phyloP scores from a whole-genome alignment of 2,329 filamentous ascomycete genomes.

The Pseudonectria foliicola region DNA sequence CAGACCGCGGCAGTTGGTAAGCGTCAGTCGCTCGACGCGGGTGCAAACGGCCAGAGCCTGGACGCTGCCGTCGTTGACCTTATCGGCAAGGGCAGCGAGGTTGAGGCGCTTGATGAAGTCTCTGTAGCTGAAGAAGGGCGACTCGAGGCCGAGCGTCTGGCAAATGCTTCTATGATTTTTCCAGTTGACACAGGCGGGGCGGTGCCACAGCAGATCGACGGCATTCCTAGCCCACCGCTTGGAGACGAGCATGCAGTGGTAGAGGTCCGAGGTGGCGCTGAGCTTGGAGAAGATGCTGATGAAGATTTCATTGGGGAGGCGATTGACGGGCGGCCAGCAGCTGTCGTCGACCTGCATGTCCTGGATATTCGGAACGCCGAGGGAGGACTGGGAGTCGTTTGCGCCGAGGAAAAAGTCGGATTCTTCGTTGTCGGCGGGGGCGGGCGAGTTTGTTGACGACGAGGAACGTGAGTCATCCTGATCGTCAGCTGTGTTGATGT shows the following conservation, averaged over 20 bases:
- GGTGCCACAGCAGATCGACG: slow-evolving; percentile 90
- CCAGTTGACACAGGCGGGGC: slow-evolving; percentile 86
- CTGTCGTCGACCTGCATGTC: slow-evolving; percentile 65
- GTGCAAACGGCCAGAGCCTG: slow-evolving; percentile 77
- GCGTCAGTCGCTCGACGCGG: slow-evolving; percentile 81
- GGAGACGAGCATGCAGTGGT: slow-evolving; percentile 88
- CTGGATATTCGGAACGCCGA: slow-evolving; percentile 71
- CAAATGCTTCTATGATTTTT: slow-evolving; percentile 74
- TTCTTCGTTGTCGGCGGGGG: slow-evolving; percentile 75
- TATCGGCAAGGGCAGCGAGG: slow-evolving; percentile 66
- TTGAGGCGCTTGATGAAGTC: slow-evolving; percentile 91
- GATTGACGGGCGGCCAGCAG: slow-evolving; percentile 71
- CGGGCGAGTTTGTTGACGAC: slow-evolving; percentile 68
- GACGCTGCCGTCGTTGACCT: slow-evolving; percentile 83
- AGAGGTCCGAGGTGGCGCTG: slow-evolving; percentile 65
- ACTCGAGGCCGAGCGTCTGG: slow-evolving; percentile 60
- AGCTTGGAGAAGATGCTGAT: slow-evolving; percentile 89
- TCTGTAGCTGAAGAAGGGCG: slow-evolving; percentile 83
- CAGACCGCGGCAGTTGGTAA: slow-evolving; percentile 81
- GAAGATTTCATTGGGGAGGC: slow-evolving; percentile 87
- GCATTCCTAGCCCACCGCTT: slow-evolving; percentile 88
- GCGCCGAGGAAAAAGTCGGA: slow-evolving; percentile 85
- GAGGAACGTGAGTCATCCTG: slow-evolving; percentile 50
- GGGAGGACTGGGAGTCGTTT: slow-evolving; percentile 89
- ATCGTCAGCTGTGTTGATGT: slow-evolving; percentile 25